Base-by-base conservation (phyloP, 768 basidiomycete genomes). In the Daedalea quercina region DNA sequence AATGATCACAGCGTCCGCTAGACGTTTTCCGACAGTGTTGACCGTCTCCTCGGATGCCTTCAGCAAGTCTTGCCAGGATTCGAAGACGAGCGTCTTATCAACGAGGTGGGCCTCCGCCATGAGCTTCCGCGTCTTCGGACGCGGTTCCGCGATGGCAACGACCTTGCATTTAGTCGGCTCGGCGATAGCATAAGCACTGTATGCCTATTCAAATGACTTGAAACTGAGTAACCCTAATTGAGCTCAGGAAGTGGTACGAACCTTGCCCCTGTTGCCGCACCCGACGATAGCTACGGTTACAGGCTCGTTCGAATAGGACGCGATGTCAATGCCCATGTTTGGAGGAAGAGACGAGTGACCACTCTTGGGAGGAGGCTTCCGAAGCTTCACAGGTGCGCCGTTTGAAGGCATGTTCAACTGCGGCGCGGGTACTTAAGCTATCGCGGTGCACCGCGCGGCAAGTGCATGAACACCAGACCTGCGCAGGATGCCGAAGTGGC, bases 81-180 rank as follows among this genome's bases (percentile, higher is more conserved):
- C 63, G 62, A 92, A 94, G 40, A 84, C 79, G 35, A 85, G 81
- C 1, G 83, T 80, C n/a, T 70, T 61, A 54, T 91, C 84, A 53
- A 94, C 69, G 0, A 72, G 67, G 60, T 90, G 78, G 0, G 69
- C 63, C 17, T 74, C 64, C 6, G 82, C 79, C 58, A 90, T 84
- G 53, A 72, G 66, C 34, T 72, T 65, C 47, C 78, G 81, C 1
- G 90, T 84, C 53, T 81, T 77, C 3, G 76, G 74, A 19, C 89
- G 80, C 2, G 91, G 91, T 56, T 94, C 92, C 15, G 89, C 90
- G 53, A 94, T 86, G 20, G 91, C 84, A 17, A 93, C 85, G 40
- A 94, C 76, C 64, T 81, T 87, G 75, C 87, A 89, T 25, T 68
- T 67, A 3, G 78, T 68, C 2, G 92, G 90, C 45, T 73, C 69